Evolutionary conservation across 257 asterid genomes (phyloP), one percentile per base, ranked within the genome.

Genomic region (Solanum etuberosum): DNA sequence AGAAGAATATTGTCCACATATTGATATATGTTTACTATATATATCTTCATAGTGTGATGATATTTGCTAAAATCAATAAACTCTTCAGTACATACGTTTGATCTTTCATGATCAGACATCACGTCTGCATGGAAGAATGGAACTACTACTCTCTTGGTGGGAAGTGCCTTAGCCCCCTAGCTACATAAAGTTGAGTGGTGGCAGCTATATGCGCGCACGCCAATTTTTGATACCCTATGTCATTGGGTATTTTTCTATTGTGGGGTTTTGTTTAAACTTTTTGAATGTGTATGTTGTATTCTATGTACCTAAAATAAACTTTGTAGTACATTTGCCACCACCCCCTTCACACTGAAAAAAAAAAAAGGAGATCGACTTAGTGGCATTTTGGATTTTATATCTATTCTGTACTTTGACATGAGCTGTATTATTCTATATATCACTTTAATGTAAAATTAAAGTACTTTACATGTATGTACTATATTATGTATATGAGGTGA

Each of bases 241-340:
- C 14, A 87, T 42, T 74, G 61, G 84, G 48, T 74, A 73, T 23
- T 37, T 85, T 70, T 88, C 65, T 43, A 3, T 76, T 54, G 78
- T 57, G 38, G 86, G 85, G 59, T 40, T 85, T 51, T 38, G 77
- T 72, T 48, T 32, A 59, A 31, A 12, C 35, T 88, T 84, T 77
- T 40, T 83, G 68, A 82, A 86, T 85, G 86, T 38, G 9, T 34
- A 35, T 68, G 35, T 31, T 61, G 86, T 37, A 73, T 72, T 63
- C 16, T 72, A 27, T 48, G 67, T 46, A 61, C 12, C 46, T 43
- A 34, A 77, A 68, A 87, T 84, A 87, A 65, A 76, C 25, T 51
- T n/a, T 85, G 87, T 87, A 61, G 83, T 73, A 82, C 90, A 86
- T 89, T 88, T 91, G 93, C 88, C 90, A 87, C 88, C 91, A 84